phyloP scores from a whole-genome alignment of 1,284 basidiomycete genomes.

The Microstroma glucosiphilum region DNA sequence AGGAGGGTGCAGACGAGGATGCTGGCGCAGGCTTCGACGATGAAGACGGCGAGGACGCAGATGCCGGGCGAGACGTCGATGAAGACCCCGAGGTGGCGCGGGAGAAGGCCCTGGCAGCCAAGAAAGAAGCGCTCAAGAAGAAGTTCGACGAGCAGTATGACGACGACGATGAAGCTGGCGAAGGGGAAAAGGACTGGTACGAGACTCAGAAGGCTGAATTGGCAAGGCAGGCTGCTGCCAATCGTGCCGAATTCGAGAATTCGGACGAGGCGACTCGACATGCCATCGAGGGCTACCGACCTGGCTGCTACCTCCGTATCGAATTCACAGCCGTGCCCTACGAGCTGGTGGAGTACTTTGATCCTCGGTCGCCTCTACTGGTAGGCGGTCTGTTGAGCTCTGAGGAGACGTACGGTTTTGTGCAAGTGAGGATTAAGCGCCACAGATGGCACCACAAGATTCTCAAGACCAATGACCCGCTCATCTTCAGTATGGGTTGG shows the following conservation, averaged over 20 bases:
- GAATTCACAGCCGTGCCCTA: slow-evolving; percentile 77
- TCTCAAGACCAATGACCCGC: slow-evolving; percentile 93
- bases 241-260: slow-evolving; percentile 76
- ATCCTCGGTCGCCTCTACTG: slow-evolving; percentile 82
- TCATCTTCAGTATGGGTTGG: slow-evolving; percentile 94
- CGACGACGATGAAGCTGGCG: slow-evolving; percentile 61
- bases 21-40: slow-evolving; percentile 53
- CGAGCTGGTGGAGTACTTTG: slow-evolving; percentile 89
- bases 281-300: slow-evolving; percentile 80
- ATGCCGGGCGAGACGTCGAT: slow-evolving; percentile 22
- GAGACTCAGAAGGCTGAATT: slow-evolving; percentile 80
- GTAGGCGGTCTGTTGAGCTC: slow-evolving; percentile 85
- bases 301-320: slow-evolving; percentile 89
- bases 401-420: slow-evolving; percentile 81
- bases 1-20: slow-evolving; percentile 42
- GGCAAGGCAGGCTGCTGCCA: slow-evolving; percentile 73
- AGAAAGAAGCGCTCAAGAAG: slow-evolving; percentile 84
- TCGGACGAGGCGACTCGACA: slow-evolving; percentile 72
- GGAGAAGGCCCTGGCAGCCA: slow-evolving; percentile 64
- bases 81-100: slow-evolving; percentile 53
- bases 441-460: slow-evolving; percentile 90
- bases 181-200: slow-evolving; percentile 43
- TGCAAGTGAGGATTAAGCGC: slow-evolving; percentile 91
- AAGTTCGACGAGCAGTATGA: slow-evolving; percentile 98
- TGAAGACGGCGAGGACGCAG: slow-evolving; percentile 47